Base-by-base conservation (phyloP, 176 grass and related monocot genomes). In the Aechmea fasciata region DNA sequence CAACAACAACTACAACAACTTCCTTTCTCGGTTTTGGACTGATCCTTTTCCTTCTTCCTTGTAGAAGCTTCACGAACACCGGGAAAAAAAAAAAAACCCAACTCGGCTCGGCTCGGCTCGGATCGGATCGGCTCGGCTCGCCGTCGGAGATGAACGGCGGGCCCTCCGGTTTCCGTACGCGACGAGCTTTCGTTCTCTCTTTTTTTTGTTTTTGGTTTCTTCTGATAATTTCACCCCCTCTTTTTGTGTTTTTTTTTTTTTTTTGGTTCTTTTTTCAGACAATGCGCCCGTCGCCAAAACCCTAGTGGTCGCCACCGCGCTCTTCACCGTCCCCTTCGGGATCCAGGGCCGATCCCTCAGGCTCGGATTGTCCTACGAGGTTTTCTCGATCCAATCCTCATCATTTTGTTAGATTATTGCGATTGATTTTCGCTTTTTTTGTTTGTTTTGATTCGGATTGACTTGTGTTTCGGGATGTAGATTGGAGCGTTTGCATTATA, bases 341-440 rank as follows among this genome's bases (percentile, higher is more conserved):
- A 62, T 92, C 70, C 89, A 83, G 47, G 66, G 69, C 50, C 79
- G 83, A 68, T 90, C 64, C 65, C 66, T 65, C 11, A 69, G 57
- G 79, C 93, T 97, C 50, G 93, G 93, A 25, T 81, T 97, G n/a
- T 82, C 86, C 66, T 87, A 90, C 73, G 81, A 90, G 93, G 90
- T 85, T 78, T 74, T 70, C 7, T 2, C 57, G 54, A 77, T 63
- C 69, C 11, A 15, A 55, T 29, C 19, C 22, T 47, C 11, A 69
- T 73, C 33, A 7, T 65, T 51, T 10, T 65, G 15, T 53, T n/a
- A 47, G 25, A 47, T 10, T 14, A 3, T 6, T 73, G 48, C 20
- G 23, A 9, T 66, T 9, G 14, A 65, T 18, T 24, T 13, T 51
- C 3, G 64, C 11, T 8, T 73, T 18, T 0, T 49, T 49, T 12